These are phyloP conservation scores for Tetraselmis striata DNA, from an alignment of 139 green algal species.

Conservation along the genomic window DNA sequence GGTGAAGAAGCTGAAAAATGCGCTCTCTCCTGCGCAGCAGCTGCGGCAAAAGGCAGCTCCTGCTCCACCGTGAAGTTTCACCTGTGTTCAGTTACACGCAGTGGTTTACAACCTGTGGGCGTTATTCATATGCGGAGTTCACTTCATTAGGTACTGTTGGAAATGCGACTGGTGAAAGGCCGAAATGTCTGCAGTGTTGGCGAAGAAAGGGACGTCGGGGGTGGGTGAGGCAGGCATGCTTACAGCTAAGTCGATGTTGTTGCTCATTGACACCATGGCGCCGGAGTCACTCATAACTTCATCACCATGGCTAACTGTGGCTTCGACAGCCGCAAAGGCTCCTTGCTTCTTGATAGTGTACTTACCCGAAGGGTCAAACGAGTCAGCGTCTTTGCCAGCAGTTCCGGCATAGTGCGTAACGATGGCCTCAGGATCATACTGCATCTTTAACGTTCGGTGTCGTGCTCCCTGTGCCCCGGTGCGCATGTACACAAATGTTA, in stretches of 20 bases:
- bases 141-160: too few relatives aligned
- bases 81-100: background rate
- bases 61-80: slow-evolving; percentile 19
- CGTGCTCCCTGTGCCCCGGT: too few relatives aligned
- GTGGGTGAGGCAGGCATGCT: background rate
- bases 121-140: background rate
- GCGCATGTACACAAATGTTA: too few relatives aligned
- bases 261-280: slow-evolving; percentile 33
- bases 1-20: slow-evolving; percentile 31
- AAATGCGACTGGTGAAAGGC: background rate
- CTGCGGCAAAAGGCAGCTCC: slow-evolving; percentile 18
- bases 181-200: background rate
- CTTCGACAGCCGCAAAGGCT: slow-evolving; percentile 20
- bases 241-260: slow-evolving; percentile 19
- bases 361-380: slow-evolving; percentile 18
- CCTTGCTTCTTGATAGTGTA: slow-evolving; percentile 17
- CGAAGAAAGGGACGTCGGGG: too few relatives aligned
- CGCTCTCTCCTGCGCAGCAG: slow-evolving; percentile 28
- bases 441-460: too few relatives aligned
- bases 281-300: slow-evolving; percentile 25
- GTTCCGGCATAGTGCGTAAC: slow-evolving; percentile 8
- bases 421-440: background rate
- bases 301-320: slow-evolving; percentile 8
- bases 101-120: background rate
- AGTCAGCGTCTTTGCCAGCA: background rate